phyloP scores from a whole-genome alignment of 352 stramenopile species.

The Globisporangium acanthophoron region DNA sequence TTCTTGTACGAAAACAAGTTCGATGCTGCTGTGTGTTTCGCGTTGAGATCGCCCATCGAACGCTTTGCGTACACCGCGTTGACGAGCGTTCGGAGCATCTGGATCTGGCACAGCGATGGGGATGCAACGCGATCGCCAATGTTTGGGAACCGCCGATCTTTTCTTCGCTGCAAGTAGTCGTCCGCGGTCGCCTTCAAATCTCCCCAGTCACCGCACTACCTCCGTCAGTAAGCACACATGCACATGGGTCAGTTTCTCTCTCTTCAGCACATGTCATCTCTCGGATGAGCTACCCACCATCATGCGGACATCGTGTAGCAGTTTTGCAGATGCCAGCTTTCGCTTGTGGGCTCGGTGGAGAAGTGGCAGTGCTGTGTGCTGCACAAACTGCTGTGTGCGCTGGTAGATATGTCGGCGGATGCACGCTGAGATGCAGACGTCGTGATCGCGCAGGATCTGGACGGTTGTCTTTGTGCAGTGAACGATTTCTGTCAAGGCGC shows the following conservation, averaged over 20 bases:
- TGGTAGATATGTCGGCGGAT: conserved; percentile 59
- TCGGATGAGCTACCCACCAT: conserved; percentile 29
- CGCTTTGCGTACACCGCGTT: conserved; percentile 61
- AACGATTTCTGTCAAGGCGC: conserved; percentile 55
- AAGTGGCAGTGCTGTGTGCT: conserved; percentile 68
- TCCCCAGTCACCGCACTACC: conserved; percentile 55
- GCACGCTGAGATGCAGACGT: conserved; percentile 28
- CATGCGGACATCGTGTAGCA: conserved; percentile 63
- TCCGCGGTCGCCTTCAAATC: conserved; percentile 25
- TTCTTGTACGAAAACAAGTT: conserved; percentile 64
- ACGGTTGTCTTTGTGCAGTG: conserved; percentile 66
- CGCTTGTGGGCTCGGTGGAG: conserved; percentile 85
- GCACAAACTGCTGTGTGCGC: conserved; percentile 62
- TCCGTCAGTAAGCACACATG: background rate
- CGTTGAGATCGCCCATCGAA: conserved; percentile 52
- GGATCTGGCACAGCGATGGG: conserved; percentile 35
- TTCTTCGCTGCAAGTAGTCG: conserved; percentile 51
- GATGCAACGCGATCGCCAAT: conserved; percentile 22
- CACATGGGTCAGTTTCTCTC: background rate
- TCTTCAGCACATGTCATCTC: background rate
- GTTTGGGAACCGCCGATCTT: conserved; percentile 35
- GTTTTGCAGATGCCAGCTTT: conserved; percentile 53
- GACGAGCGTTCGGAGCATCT: conserved; percentile 47
- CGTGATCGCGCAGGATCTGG: conserved; percentile 27
- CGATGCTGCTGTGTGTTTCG: conserved; percentile 27